Evolutionary conservation across 1,139 yeast genomes (phyloP), one percentile per base, ranked within the genome.

Genomic region (Wickerhamiella infanticola): DNA sequence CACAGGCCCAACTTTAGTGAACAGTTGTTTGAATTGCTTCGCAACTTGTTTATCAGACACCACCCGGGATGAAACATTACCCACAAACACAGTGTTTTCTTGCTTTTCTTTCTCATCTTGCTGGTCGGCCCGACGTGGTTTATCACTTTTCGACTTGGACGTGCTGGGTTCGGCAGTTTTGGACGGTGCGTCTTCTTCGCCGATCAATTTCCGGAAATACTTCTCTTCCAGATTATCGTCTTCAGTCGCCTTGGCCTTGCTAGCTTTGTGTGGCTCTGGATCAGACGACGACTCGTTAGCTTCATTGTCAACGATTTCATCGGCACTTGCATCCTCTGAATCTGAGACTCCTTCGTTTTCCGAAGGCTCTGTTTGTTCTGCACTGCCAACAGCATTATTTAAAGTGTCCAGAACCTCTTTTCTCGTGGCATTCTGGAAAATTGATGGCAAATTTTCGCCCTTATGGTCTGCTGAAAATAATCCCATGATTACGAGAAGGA

Each of bases 11-110:
- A 64, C 66, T 37, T 72, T 62, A 9, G 70, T 55, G 53, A 86
- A 81, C 24, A 74, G 64, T 50, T 68, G 68, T 61, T 83, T 82
- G 63, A 88, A 80, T 48, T 68, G 63, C 58, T 79, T 82, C 56
- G 75, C 75, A 25, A 68, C 63, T 8, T 68, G 63, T 61, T 84
- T 86, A 41, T 77, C 74, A 1, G 81, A 72, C 48, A 86, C 74
- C 3, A 79, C 86, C 1, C 68, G 58, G 35, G 77, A 66, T 23
- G 84, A 75, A 24, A 90, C 75, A 62, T 93, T 93, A 42, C 97
- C 97, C 9, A 93, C 80, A 59, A 93, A 93, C 1, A 88, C 69
- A 0, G 98, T 90, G 55, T 81, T 73, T 56, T 84, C 90, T 9
- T 46, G 44, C 33, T 50, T 56, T 29, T 47, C 50, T 9, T 40